Evolutionary conservation across 2,329 filamentous ascomycete species (phyloP), one percentile per base, ranked within the genome.

Genomic region (Coniosporium tulheliwenetii): DNA sequence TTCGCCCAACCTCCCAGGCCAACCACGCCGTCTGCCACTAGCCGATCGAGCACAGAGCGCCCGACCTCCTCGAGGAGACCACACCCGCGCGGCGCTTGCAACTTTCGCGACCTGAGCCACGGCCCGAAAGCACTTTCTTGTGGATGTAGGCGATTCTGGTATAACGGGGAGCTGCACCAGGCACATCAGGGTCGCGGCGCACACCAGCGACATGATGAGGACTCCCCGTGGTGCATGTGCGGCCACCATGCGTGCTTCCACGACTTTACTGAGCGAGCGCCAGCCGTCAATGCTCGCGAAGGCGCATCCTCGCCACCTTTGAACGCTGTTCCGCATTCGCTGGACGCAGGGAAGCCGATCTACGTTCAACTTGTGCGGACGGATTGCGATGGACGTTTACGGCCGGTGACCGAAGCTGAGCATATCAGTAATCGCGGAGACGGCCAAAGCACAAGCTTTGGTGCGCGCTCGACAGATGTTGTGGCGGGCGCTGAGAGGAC

Each of bases 231-330:
- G 56, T 75, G 71, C 54, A 64, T 68, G 41, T 75, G 71, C 48
- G 66, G 66, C 34, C 71, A 75, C 52, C 71, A 75, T 61, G 69
- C 70, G 5, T 74, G 71, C 53, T 74, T 67, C 50, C 71, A 75
- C 54, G 49, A 58, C 53, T 36, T 10, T 36, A 39, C 30, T 13
- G 32, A 33, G 32, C 19, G 19, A 7, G 19, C 32, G 32, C 8
- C 32, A 8, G 32, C 4, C 8, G 13, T 3, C 8, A 8, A 8
- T 13, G 32, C 5, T 12, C 13, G 32, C 32, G 32, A 33, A 8
- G 32, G 32, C 10, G 10, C 32, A 3, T 33, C 32, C 10, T 10
- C 13, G 10, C 10, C 32, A 8, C 32, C 32, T 33, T 12, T 13
- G 32, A 10, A 33, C 13, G 32, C 32, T 13, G 8, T 33, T 13